phyloP scores from a whole-genome alignment of 305 asterid genomes.

The Fraxinus sp. region DNA sequence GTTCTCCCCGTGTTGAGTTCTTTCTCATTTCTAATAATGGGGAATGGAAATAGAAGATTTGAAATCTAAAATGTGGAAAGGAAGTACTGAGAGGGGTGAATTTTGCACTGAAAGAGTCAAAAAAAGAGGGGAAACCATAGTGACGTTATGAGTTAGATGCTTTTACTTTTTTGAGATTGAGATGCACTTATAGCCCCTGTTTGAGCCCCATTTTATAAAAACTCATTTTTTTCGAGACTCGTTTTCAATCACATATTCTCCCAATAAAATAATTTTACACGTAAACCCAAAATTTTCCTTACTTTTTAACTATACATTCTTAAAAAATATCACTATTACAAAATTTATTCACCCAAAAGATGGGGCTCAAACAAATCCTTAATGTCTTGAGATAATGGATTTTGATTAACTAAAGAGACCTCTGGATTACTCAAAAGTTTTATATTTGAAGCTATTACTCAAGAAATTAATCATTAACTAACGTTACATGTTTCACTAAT shows the following conservation, averaged over 20 bases:
- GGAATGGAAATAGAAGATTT: conserved; percentile 4
- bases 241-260: background rate
- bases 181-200: conserved; percentile 1
- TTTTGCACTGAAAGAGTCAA: background rate
- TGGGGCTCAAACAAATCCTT: background rate
- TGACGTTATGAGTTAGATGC: conserved; percentile 4
- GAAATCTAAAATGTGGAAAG: background rate
- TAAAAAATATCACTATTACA: background rate
- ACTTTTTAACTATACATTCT: background rate
- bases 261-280: background rate
- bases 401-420: conserved; percentile 14
- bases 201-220: background rate
- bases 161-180: conserved; percentile 19
- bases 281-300: background rate
- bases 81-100: conserved; percentile 8
- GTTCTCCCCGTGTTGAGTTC: background rate
- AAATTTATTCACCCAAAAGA: background rate
- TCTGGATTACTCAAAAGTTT: conserved; percentile 8
- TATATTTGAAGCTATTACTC: conserved; percentile 5
- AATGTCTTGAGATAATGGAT: conserved; percentile 14
- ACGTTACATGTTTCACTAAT: background rate
- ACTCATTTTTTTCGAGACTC: background rate
- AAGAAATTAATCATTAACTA: background rate
- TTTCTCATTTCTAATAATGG: background rate
- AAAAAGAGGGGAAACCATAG: background rate